phyloP scores from a whole-genome alignment of 768 basidiomycete genomes.

The Leccinum obscurum region DNA sequence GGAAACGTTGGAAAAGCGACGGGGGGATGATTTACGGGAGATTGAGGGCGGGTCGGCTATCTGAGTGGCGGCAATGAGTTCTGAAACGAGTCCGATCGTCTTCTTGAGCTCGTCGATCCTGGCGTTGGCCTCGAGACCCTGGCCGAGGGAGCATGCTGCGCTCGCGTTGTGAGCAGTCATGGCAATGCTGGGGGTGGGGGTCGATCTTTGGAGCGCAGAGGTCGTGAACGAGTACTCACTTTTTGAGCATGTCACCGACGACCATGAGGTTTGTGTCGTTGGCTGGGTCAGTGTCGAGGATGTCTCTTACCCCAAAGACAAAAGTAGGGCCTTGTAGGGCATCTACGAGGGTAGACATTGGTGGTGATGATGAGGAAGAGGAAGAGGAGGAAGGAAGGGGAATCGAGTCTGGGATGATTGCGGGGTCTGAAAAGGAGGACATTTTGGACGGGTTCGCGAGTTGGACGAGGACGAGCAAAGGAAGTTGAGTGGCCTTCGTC shows the following conservation, averaged over 20 bases:
- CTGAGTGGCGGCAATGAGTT: constrained; percentile 50
- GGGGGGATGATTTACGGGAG: constrained; percentile 34
- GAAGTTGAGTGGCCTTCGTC: constrained; percentile 12
- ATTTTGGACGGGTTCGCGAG: background rate
- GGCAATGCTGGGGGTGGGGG: constrained; percentile 47
- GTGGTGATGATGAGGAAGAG: constrained; percentile 23
- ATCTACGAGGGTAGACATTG: constrained; percentile 8
- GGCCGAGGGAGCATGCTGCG: constrained; percentile 47
- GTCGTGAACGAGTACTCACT: constrained; percentile 37
- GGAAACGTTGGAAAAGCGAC: constrained; percentile 20
- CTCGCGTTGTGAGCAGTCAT: constrained; percentile 60
- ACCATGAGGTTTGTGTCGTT: constrained; percentile 50
- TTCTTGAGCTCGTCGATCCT: constrained; percentile 58
- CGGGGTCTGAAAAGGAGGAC: background rate
- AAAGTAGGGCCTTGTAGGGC: constrained; percentile 11
- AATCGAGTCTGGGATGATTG: background rate
- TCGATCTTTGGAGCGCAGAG: constrained; percentile 17
- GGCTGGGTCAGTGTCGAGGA: constrained; percentile 31
- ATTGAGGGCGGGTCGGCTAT: constrained; percentile 34
- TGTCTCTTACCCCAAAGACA: constrained; percentile 27
- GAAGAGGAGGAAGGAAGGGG: constrained; percentile 31
- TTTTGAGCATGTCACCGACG: constrained; percentile 50
- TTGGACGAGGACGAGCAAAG: constrained; percentile 1
- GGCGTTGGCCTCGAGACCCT: constrained; percentile 46
- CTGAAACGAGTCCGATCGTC: constrained; percentile 52